Conservation (phyloP, 129 eudicot species). For the carrot (Daucus carota) region DNA sequence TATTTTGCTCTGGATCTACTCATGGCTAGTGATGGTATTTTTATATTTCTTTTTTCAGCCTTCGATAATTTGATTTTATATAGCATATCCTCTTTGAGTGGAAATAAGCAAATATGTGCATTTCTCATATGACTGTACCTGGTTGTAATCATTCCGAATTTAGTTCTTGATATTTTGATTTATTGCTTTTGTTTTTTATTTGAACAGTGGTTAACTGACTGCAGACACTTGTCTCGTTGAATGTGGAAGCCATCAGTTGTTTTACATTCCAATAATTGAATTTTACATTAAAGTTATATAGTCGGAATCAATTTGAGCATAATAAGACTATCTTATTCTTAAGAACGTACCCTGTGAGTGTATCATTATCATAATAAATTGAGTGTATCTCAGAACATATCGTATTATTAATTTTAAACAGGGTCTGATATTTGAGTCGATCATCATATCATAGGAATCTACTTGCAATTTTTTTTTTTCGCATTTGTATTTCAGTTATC, state of each 20-base stretch:
- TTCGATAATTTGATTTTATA: background rate
- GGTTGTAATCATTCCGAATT: background rate
- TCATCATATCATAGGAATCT: background rate
- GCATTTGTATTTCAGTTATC: background rate
- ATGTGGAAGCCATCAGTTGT: background rate
- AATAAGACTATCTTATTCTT: background rate
- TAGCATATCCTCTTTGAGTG: background rate
- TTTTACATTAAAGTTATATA: background rate
- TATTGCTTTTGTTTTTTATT: background rate
- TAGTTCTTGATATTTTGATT: background rate
- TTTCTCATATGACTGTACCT: background rate
- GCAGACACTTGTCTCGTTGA: background rate
- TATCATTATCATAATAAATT: background rate
- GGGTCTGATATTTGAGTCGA: background rate
- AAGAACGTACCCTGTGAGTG: background rate
- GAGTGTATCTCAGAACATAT: background rate
- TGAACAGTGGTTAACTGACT: background rate
- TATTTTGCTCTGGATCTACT: conserved; percentile 94
- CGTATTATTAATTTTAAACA: background rate
- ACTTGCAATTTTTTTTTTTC: background rate
- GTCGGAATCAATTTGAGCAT: background rate
- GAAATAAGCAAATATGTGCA: background rate
- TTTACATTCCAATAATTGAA: background rate
- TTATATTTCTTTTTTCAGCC: background rate
- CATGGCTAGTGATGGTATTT: conserved; percentile 93